Evolutionary conservation across 1,284 basidiomycete genomes (phyloP).

Genomic region (Cerioporus squamosus): DNA sequence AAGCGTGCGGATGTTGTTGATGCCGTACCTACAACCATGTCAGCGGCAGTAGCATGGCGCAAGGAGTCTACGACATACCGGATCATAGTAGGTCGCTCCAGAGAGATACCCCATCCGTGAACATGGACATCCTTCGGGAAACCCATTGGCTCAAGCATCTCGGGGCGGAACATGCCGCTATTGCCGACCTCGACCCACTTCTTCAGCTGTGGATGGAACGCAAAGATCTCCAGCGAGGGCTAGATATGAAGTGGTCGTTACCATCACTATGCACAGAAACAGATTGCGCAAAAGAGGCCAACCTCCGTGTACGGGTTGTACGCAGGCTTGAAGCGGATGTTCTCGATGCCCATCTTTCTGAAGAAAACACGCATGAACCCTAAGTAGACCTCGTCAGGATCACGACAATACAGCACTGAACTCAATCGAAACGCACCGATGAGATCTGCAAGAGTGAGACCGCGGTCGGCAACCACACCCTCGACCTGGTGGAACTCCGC

Average conservation of each 20-base stretch:
- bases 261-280: neutral
- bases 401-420: too few species aligned
- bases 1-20: constrained; percentile 96
- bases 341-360: constrained; percentile 95
- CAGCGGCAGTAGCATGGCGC: neutral
- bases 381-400: constrained; percentile 33
- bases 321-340: constrained; percentile 96
- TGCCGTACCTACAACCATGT: constrained; percentile 62
- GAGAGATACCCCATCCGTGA: constrained; percentile 94
- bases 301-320: constrained; percentile 98
- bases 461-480: constrained; percentile 96
- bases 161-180: constrained; percentile 99
- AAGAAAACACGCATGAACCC: constrained; percentile 99
- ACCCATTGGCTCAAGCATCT: constrained; percentile 99
- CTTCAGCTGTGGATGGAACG: constrained; percentile 92
- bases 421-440: constrained; percentile 66
- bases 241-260: constrained; percentile 37
- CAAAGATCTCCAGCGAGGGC: constrained; percentile 99
- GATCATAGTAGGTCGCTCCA: constrained; percentile 99
- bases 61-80: constrained; percentile 54
- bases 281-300: constrained; percentile 18
- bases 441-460: constrained; percentile 94
- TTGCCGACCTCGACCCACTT: constrained; percentile 98
- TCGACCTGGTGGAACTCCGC: constrained; percentile 99
- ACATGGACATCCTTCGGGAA: constrained; percentile 97